phyloP scores from a whole-genome alignment of 768 basidiomycete species.

The Termitomyces sp. region DNA sequence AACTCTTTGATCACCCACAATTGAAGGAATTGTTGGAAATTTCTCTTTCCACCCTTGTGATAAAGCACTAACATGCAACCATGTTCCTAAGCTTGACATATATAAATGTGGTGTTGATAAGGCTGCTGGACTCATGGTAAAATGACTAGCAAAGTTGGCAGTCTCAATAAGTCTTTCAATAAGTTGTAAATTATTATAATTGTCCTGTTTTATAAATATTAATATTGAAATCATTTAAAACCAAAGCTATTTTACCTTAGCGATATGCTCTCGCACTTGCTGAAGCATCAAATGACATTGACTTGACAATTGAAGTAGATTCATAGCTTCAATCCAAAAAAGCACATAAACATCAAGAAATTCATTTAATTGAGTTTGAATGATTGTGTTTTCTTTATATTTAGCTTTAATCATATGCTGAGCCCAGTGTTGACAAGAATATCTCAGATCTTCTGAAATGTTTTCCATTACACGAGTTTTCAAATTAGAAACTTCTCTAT shows the following conservation, averaged over 20 bases:
- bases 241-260: constrained; percentile 3
- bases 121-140: too few species aligned
- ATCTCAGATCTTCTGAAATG: neutral
- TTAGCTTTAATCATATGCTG: neutral
- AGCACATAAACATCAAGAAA: constrained; percentile 14
- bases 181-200: too few species aligned
- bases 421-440: constrained; percentile 4
- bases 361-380: neutral
- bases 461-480: constrained; percentile 2
- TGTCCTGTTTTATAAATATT: too few species aligned
- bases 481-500: constrained; percentile 7
- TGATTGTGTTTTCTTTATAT: neutral
- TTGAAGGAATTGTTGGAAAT: too few species aligned
- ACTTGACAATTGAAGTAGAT: constrained; percentile 14
- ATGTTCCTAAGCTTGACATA: too few species aligned
- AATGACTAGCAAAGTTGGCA: too few species aligned
- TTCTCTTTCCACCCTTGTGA: too few species aligned
- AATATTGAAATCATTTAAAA: too few species aligned
- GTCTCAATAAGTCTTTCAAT: too few species aligned
- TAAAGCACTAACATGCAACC: too few species aligned
- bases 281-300: constrained; percentile 18
- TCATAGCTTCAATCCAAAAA: constrained; percentile 27
- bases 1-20: too few species aligned
- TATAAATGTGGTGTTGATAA: too few species aligned
- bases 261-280: constrained; percentile 6